phyloP scores from a whole-genome alignment of 306 rosid species.

The Citrullus mucosospermus region DNA sequence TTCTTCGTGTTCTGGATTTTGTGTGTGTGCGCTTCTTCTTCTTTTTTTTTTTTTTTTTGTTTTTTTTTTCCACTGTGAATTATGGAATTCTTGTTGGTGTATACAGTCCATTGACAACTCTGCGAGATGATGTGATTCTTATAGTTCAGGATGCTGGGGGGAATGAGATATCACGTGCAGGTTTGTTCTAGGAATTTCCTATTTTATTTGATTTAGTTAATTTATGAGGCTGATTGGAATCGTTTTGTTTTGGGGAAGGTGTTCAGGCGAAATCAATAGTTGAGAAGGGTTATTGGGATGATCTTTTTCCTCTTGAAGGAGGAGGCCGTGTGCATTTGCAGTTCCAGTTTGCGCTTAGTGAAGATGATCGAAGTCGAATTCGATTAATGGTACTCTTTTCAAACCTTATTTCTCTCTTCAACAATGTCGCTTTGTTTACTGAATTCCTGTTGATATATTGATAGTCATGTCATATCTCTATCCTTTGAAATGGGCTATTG shows the following conservation, averaged over 20 bases:
- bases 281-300: constrained; percentile 78
- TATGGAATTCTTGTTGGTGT: constrained; percentile 2
- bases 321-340: constrained; percentile 59
- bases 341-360: constrained; percentile 59
- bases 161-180: constrained; percentile 50
- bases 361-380: constrained; percentile 62
- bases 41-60: neutral
- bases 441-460: neutral
- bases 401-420: neutral
- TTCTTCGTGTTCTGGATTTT: neutral
- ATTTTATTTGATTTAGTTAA: neutral
- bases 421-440: neutral
- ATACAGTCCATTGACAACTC: constrained; percentile 64
- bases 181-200: constrained; percentile 21
- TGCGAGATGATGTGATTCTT: constrained; percentile 58
- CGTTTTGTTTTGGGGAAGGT: constrained; percentile 32
- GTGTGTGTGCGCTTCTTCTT: neutral
- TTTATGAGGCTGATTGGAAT: constrained; percentile 9
- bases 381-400: constrained; percentile 45
- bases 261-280: constrained; percentile 51
- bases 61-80: neutral
- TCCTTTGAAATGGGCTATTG: neutral
- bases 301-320: constrained; percentile 51
- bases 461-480: neutral
- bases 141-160: constrained; percentile 53